Percentiles rank a stretch among this genome's conserved stretches.
These are phyloP conservation scores for Suhomyces sp. DNA, from an alignment of 805 yeast species.

Conservation along the genomic window DNA sequence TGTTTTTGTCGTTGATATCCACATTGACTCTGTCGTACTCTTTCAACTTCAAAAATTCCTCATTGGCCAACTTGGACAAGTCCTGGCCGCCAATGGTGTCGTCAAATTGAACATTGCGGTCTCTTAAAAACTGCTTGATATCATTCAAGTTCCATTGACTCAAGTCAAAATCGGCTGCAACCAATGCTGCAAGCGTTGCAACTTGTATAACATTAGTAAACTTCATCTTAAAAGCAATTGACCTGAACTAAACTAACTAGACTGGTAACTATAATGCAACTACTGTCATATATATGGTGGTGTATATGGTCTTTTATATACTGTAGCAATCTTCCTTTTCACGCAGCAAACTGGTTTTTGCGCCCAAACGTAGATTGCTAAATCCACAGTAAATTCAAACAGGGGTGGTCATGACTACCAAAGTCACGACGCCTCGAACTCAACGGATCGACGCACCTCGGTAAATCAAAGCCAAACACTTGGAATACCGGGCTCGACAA, in stretches of 20 bases:
- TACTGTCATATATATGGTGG: too few species aligned
- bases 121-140: conserved; percentile 26
- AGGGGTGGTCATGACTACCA: not conserved
- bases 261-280: too few species aligned
- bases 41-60: conserved; percentile 23
- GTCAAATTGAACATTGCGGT: conserved; percentile 22
- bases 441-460: too few species aligned
- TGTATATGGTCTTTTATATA: not conserved
- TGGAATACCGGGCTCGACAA: too few species aligned
- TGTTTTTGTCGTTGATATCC: conserved; percentile 8
- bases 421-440: not conserved
- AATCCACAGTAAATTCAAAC: not conserved
- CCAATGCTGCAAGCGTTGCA: not conserved
- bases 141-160: conserved; percentile 15
- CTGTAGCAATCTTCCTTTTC: not conserved
- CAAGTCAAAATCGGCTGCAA: conserved; percentile 3
- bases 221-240: not conserved
- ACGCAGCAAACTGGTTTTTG: conserved; percentile 1
- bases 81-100: conserved; percentile 18
- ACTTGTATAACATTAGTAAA: not conserved
- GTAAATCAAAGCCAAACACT: too few species aligned
- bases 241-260: too few species aligned
- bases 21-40: conserved; percentile 9
- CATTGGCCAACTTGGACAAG: conserved; percentile 22
- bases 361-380: conserved; percentile 3